Base-by-base conservation (phyloP, 2,329 filamentous ascomycete genomes). In the Fusarium continuum region DNA sequence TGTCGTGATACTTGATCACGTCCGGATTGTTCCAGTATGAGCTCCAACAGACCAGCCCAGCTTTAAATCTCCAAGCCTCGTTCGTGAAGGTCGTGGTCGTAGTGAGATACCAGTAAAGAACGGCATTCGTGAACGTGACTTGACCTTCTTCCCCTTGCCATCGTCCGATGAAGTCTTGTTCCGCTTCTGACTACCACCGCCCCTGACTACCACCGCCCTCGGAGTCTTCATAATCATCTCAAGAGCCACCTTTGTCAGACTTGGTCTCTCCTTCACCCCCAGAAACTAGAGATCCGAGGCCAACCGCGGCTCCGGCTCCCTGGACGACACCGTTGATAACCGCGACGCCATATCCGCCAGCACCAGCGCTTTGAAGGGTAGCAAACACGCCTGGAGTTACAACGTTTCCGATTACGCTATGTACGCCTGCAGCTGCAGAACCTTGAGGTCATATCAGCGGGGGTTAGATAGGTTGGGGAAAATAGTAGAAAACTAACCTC, bases 331-430 rank as follows among this genome's bases (percentile, higher is more conserved):
- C 60, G 2, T 69, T 28, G 1, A 74, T 67, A 4, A 40, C 55
- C 0, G 67, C 63, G 4, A 66, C 51, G 2, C 72, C 72, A 10
- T 64, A 70, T 1, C 76, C 76, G 0, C 69, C 73, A 4, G 61
- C 63, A 0, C 51, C 75, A 0, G 73, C 75, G 35, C 74, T 76
- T 61, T 76, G 71, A 0, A 76, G 61, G 3, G 48, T 68, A 2
- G 76, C 71, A 19, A 77, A 76, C 1, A 64, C 0, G 6, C 70
- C 61, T 0, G 55, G 46, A 1, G 65, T 67, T 0, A 16, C 62
- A 5, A 76, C 71, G 19, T 63, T 74, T 2, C 75, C 75, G 1
- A 75, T 70, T 2, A 32, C 26, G 9, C 64, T 64, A n/a, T 77
- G 75, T 0, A 65, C 34, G 1, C 36, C 53, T 2, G 73, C 63